phyloP scores from a whole-genome alignment of 108 stramenopile genomes.

The Chaetoceros muelleri region DNA sequence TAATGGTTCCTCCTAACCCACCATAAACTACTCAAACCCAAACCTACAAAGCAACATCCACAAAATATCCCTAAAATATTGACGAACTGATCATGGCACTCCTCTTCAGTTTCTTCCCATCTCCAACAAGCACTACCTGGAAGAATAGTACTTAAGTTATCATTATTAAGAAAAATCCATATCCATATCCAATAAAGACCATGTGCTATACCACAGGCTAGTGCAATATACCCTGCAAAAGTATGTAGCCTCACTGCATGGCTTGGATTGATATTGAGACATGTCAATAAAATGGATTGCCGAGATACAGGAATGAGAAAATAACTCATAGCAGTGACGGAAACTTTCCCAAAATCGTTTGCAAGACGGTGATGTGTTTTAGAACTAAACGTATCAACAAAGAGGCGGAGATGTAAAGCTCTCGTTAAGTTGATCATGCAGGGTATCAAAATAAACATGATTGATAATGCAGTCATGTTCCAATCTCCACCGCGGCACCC shows the following conservation, averaged over 20 bases:
- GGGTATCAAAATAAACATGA: too few relatives aligned
- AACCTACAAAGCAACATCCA: constrained; percentile 12
- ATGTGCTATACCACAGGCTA: not conserved
- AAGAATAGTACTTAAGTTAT: not conserved
- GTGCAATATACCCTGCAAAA: not conserved
- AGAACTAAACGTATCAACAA: not conserved
- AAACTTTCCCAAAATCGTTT: not conserved
- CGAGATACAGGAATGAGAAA: not conserved
- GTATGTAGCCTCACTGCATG: not conserved
- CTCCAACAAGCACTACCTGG: not conserved
- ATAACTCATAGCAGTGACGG: not conserved
- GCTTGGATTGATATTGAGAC: not conserved
- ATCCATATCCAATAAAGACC: not conserved
- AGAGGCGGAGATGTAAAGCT: too few relatives aligned
- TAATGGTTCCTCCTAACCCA: constrained; percentile 32
- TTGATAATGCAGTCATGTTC: too few relatives aligned
- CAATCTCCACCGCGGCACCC: too few relatives aligned
- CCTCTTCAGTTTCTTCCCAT: not conserved
- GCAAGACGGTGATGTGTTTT: not conserved
- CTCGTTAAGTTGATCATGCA: too few relatives aligned
- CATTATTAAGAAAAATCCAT: not conserved
- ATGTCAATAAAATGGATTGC: not conserved
- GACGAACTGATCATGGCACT: not conserved
- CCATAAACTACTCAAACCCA: constrained; percentile 26
- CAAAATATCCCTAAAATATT: not conserved